These are phyloP conservation scores for Limnanthes douglasii DNA, from an alignment of 345 rosid species.

Conservation along the genomic window DNA sequence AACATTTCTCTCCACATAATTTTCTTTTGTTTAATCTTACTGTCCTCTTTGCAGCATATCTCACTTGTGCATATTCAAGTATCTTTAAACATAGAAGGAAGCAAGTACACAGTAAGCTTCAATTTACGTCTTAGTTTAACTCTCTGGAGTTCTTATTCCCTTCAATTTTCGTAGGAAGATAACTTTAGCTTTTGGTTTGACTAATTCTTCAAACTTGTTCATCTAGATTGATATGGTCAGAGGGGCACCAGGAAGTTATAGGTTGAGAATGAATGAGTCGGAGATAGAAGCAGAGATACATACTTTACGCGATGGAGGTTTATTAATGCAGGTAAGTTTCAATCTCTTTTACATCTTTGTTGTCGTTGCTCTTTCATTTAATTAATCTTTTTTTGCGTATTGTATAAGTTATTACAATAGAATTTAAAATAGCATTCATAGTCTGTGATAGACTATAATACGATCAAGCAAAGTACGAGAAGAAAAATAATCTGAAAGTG, in stretches of 20 bases:
- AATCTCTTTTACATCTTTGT: neutral
- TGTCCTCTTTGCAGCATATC: slow-evolving; percentile 58
- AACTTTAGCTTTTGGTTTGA: slow-evolving; percentile 1
- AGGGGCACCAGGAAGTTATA: slow-evolving; percentile 91
- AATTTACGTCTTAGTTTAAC: slow-evolving; percentile 2
- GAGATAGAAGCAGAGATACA: slow-evolving; percentile 95
- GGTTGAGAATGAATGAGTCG: slow-evolving; percentile 75
- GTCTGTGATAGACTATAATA: too few relatives aligned
- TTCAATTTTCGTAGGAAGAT: slow-evolving; percentile 4
- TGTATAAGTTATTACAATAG: neutral
- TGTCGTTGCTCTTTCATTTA: neutral
- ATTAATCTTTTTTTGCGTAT: too few relatives aligned
- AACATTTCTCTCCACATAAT: slow-evolving; percentile 1
- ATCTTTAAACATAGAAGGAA: slow-evolving; percentile 96
- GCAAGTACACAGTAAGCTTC: slow-evolving; percentile 71
- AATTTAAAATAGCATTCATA: too few relatives aligned
- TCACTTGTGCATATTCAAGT: slow-evolving; percentile 95
- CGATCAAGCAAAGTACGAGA: too few relatives aligned
- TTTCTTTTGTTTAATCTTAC: slow-evolving; percentile 9
- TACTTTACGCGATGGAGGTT: slow-evolving; percentile 96
- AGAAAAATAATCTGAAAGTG: too few relatives aligned
- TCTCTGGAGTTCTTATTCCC: slow-evolving; percentile 1
- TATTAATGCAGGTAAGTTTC: slow-evolving; percentile 91
- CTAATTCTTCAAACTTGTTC: slow-evolving; percentile 11
- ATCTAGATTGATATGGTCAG: slow-evolving; percentile 86